phyloP scores from a whole-genome alignment of 2,329 filamentous ascomycete species.

The Stemphylium beticola region DNA sequence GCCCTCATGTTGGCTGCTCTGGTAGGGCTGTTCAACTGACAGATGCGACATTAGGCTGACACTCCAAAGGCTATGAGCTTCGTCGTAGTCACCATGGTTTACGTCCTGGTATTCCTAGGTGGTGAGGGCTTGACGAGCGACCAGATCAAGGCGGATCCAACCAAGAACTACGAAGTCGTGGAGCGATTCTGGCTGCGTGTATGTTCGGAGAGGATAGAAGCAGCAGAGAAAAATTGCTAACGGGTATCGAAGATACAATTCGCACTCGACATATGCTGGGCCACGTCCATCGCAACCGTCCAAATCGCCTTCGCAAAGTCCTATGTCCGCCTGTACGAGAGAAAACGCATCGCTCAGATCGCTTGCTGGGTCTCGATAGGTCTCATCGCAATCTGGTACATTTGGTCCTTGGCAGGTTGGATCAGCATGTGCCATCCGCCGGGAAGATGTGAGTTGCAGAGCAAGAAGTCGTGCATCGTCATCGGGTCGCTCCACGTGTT shows the following conservation, averaged over 20 bases:
- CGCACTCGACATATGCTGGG: constrained; percentile 29
- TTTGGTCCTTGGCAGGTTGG: constrained; percentile 24
- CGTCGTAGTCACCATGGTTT: constrained; percentile 23
- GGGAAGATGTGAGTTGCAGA: constrained; percentile 20
- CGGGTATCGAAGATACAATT: constrained; percentile 21
- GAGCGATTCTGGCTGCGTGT: constrained; percentile 20
- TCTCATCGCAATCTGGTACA: constrained; percentile 20
- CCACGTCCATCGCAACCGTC: constrained; percentile 26
- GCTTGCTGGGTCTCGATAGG: constrained; percentile 19
- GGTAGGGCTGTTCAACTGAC: constrained; percentile 11
- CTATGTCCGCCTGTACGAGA: constrained; percentile 26
- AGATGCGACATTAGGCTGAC: constrained; percentile 4
- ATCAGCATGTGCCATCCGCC: constrained; percentile 27
- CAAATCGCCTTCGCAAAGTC: constrained; percentile 25
- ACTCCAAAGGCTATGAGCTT: constrained; percentile 21
- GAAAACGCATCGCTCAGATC: constrained; percentile 8
- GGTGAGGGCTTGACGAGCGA: constrained; percentile 23
- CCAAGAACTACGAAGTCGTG: constrained; percentile 11
- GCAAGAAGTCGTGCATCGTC: constrained; percentile 22
- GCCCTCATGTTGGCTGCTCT: constrained; percentile 23
- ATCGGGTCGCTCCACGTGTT: constrained; percentile 29
- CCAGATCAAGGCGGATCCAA: constrained; percentile 17
- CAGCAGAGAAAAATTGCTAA: constrained; percentile 1
- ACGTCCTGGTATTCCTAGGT: constrained; percentile 24
- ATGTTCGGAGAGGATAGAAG: background rate